Conservation (phyloP, 108 stramenopile genomes). For the Epithemia pelagica region DNA sequence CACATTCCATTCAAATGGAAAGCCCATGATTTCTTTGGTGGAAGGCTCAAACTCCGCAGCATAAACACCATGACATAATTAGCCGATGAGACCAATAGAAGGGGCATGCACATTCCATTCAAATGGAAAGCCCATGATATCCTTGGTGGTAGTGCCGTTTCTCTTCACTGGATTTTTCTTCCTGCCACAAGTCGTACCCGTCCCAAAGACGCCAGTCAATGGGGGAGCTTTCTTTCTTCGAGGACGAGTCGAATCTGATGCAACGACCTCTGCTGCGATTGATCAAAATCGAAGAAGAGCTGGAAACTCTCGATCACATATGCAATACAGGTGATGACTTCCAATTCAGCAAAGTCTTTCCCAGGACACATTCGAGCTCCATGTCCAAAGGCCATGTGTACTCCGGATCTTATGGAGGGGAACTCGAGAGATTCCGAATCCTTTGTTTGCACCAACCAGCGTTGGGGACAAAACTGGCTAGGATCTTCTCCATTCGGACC, state of each 20-base stretch:
- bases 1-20: no score
- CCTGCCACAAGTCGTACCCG: no score
- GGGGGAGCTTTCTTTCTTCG: not conserved
- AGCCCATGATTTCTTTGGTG: no score
- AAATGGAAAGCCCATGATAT: no score
- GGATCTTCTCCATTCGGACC: not conserved
- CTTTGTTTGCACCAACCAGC: slow-evolving; percentile 1
- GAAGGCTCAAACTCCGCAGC: no score
- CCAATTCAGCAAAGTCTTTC: not conserved
- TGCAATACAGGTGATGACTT: not conserved
- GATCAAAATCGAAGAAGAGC: not conserved
- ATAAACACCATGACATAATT: no score
- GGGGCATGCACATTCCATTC: no score
- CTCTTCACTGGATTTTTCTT: no score
- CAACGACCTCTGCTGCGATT: not conserved
- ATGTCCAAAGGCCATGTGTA: slow-evolving; percentile 1
- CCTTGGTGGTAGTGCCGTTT: no score
- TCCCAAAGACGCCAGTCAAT: no score
- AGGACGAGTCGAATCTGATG: not conserved
- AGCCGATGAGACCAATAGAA: no score
- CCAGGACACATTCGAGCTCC: slow-evolving; percentile 4
- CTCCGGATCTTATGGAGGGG: not conserved
- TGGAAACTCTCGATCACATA: not conserved
- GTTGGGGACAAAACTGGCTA: slow-evolving; percentile 2
- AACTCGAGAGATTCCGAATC: not conserved